These are phyloP conservation scores for Phytopythium ostracodes DNA, from an alignment of 352 stramenopile genomes.

Conservation along the genomic window DNA sequence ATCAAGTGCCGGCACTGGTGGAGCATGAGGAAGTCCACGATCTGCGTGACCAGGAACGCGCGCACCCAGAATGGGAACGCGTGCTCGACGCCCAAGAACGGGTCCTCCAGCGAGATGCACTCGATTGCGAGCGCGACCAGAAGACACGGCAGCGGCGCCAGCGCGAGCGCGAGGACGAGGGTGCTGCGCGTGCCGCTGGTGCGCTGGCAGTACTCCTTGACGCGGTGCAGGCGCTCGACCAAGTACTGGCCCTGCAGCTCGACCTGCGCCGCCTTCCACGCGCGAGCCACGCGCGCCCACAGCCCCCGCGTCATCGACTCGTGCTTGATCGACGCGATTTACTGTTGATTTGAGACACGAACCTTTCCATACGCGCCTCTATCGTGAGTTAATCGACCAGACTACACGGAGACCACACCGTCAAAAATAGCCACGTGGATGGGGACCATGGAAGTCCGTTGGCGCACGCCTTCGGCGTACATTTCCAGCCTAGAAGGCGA, in stretches of 20 bases:
- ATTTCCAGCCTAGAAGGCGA: no score
- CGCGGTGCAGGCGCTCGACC: conserved; percentile 11
- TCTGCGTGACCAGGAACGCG: conserved; percentile 13
- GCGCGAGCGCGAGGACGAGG: conserved; percentile 9
- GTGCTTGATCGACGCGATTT: no score
- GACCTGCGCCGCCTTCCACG: conserved; percentile 15
- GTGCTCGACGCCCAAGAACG: conserved; percentile 1
- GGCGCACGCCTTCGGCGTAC: no score
- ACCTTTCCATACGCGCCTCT: no score
- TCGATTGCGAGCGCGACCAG: conserved; percentile 28
- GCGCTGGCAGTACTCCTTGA: conserved; percentile 9
- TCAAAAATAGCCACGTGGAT: no score
- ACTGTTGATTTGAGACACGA: no score
- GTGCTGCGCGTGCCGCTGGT: conserved; percentile 2
- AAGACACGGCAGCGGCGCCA: conserved; percentile 31
- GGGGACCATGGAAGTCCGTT: no score
- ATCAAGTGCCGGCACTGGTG: conserved; percentile 7
- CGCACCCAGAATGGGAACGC: conserved; percentile 26
- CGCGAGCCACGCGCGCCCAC: not conserved
- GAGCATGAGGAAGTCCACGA: not conserved
- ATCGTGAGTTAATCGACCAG: no score
- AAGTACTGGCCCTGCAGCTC: conserved; percentile 41
- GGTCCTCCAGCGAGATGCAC: not conserved
- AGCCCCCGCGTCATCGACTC: not conserved
- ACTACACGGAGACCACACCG: no score